Evolutionary conservation across 2,329 filamentous ascomycete genomes (phyloP).

Genomic region (Lachnellula arida): DNA sequence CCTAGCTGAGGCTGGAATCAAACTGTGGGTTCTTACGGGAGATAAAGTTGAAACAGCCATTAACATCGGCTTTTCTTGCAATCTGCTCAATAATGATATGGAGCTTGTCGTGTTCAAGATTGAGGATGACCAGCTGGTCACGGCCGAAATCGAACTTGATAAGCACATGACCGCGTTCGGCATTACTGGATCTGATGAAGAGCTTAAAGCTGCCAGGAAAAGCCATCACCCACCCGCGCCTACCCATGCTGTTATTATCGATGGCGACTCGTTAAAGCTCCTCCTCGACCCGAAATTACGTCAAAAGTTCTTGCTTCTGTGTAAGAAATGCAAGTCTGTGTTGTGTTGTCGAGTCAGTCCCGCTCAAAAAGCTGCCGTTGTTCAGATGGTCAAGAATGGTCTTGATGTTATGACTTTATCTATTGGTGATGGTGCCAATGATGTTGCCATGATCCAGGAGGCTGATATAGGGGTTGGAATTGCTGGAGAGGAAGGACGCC

Average conservation of each 20-base stretch:
- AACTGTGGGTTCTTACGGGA: slow-evolving; percentile 95
- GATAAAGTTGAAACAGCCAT: slow-evolving; percentile 99
- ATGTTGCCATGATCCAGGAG: slow-evolving; percentile 97
- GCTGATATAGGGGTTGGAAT: slow-evolving; percentile 96
- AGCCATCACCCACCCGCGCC: slow-evolving; percentile 82
- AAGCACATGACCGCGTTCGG: slow-evolving; percentile 67
- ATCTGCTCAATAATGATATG: slow-evolving; percentile 96
- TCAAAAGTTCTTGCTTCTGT: slow-evolving; percentile 90
- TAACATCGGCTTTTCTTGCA: slow-evolving; percentile 99
- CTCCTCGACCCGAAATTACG: slow-evolving; percentile 77
- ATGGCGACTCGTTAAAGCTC: slow-evolving; percentile 87
- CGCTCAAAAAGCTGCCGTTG: slow-evolving; percentile 95
- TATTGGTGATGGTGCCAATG: slow-evolving; percentile 90
- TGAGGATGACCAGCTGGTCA: slow-evolving; percentile 62
- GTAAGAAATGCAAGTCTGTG: slow-evolving; percentile 95
- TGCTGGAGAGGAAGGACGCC: slow-evolving; percentile 84
- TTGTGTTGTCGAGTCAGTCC: slow-evolving; percentile 96
- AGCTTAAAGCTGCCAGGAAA: slow-evolving; percentile 71
- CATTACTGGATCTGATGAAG: slow-evolving; percentile 79
- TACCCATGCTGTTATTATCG: slow-evolving; percentile 90
- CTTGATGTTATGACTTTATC: slow-evolving; percentile 94
- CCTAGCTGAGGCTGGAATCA: slow-evolving; percentile 89
- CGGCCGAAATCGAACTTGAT: slow-evolving; percentile 68
- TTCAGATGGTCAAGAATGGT: slow-evolving; percentile 89
- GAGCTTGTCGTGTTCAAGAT: slow-evolving; percentile 88